phyloP scores from a whole-genome alignment of 352 stramenopile genomes.

The Phytophthora sojae region DNA sequence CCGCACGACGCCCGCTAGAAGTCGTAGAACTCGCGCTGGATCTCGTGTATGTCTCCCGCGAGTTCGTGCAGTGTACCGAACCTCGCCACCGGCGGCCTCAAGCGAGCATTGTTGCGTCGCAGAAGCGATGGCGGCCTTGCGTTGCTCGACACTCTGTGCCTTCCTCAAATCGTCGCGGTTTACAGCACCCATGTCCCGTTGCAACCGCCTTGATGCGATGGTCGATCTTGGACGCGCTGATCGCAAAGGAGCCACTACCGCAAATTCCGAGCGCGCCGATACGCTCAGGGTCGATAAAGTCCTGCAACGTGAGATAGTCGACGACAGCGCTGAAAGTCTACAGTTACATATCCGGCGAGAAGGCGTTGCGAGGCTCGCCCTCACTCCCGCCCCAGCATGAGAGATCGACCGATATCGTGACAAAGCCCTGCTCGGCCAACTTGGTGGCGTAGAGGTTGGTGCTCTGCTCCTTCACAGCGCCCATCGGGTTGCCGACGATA shows the following conservation, averaged over 20 bases:
- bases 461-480: conserved; percentile 34
- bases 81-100: conserved; percentile 13
- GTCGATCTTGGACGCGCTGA: conserved; percentile 30
- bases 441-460: conserved; percentile 32
- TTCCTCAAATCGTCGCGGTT: conserved; percentile 13
- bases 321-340: conserved; percentile 30
- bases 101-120: conserved; percentile 7
- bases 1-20: conserved; percentile 21
- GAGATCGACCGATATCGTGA: conserved; percentile 19
- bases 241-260: conserved; percentile 17
- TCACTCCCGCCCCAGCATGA: conserved; percentile 26
- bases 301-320: conserved; percentile 15
- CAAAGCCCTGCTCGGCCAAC: conserved; percentile 26
- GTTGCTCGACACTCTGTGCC: conserved; percentile 7
- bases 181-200: conserved; percentile 19
- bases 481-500: conserved; percentile 23
- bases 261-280: conserved; percentile 28
- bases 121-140: conserved; percentile 1
- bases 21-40: conserved; percentile 26
- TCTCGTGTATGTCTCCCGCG: background rate
- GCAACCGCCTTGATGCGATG: conserved; percentile 23
- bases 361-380: conserved; percentile 17
- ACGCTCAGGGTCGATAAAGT: conserved; percentile 12
- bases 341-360: conserved; percentile 16
- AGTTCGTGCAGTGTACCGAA: conserved; percentile 20